Base-by-base conservation (phyloP, 108 stramenopile genomes). In the Discostella stelligeroides region DNA sequence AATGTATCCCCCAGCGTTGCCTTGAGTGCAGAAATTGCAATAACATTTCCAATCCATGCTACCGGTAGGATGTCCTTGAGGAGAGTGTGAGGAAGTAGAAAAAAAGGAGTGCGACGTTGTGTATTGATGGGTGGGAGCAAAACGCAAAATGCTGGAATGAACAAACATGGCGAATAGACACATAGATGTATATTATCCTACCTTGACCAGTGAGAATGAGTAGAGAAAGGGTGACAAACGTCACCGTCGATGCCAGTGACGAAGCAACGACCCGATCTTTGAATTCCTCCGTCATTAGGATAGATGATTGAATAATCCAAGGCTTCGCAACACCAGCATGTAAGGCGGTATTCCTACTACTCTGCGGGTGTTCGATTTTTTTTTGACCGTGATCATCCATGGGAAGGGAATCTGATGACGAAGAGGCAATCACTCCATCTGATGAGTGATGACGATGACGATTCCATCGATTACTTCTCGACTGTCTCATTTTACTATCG, bases 11-110 rank as follows among this genome's bases (percentile, higher is more conserved):
- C 82, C 41, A 79, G 17, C 20, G 57, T 83, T 13, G 40, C 13
- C 21, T 75, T 51, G 39, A 83, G 28, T 15, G 54, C 20, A 12
- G 60, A 39, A 8, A 73, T 72, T 17, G 74, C 59, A 54, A 83
- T 67, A 21, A 83, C 68, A 30, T 83, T 83, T 1, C 82, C 82
- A 43, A 79, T 73, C 78, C 78, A 79, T 17, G 58, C 34, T 8
- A 25, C 57, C 10, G 66, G 66, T 24, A 68, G 34, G 58, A 15
- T 18, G 13, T 42, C 39, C 30, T 34, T 13, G n/a, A n/a, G 13
- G 12, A 45, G 2, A 17, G 12, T 4, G 12, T 8, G 5, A 45
- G 15, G 2, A 13, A 45, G 12, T n/a, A 2, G 1, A 45, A 17
- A 45, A 45, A 11, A 45, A 9, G 12, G 5, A 2, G n/a, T n/a